phyloP scores from a whole-genome alignment of 225 moss, liverwort and hornwort genomes.

The Bryoerythrophyllum caledonicum region DNA sequence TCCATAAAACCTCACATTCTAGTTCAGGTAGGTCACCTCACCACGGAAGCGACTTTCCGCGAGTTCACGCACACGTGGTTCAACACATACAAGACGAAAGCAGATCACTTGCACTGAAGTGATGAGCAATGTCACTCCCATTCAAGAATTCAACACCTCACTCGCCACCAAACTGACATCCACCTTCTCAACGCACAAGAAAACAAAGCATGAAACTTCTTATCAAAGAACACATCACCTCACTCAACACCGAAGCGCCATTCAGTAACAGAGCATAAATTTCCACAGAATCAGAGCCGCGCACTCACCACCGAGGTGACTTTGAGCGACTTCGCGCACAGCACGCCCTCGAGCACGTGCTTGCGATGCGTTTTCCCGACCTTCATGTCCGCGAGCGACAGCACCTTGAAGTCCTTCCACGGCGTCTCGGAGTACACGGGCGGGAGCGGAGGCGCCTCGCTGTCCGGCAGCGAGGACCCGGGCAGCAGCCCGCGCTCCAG shows the following conservation, averaged over 20 bases:
- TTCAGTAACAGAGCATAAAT: too few relatives aligned
- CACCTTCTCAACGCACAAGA: too few relatives aligned
- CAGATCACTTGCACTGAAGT: constrained; percentile 40
- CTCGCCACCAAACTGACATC: too few relatives aligned
- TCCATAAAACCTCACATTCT: not conserved
- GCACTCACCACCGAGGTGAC: constrained; percentile 52
- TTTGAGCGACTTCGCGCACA: constrained; percentile 76
- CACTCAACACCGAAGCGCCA: too few relatives aligned
- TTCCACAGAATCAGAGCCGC: too few relatives aligned
- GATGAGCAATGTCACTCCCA: too few relatives aligned
- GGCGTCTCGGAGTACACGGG: constrained; percentile 48
- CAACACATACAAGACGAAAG: not conserved
- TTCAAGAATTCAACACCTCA: too few relatives aligned
- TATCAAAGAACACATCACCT: too few relatives aligned
- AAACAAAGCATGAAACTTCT: too few relatives aligned
- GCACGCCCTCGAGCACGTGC: constrained; percentile 57
- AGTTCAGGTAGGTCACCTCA: not conserved
- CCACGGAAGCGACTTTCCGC: constrained; percentile 63
- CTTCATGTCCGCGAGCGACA: constrained; percentile 64
- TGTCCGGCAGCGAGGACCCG: constrained; percentile 47
- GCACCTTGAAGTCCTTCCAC: constrained; percentile 52
- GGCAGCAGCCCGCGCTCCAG: constrained; percentile 73
- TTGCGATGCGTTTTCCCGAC: constrained; percentile 84
- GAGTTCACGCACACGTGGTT: constrained; percentile 58
- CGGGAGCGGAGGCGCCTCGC: constrained; percentile 45